Evolutionary conservation across 441 rosid species (phyloP).

Genomic region (Jatropha multifida): DNA sequence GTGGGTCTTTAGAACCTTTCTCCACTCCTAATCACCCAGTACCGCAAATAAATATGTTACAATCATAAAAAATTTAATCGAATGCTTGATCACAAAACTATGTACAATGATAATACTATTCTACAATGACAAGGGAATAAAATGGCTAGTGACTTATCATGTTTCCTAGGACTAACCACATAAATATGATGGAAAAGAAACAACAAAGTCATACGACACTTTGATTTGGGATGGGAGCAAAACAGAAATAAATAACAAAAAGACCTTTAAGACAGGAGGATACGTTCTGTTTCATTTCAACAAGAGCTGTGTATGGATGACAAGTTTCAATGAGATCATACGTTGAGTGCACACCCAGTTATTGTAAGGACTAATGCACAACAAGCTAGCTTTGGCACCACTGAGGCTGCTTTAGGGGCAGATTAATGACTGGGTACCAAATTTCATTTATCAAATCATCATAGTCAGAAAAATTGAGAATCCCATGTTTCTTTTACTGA

Average conservation of each 20-base stretch:
- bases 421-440: not conserved
- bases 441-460: not conserved
- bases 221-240: not conserved
- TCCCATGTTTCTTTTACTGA: too few species aligned
- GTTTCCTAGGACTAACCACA: not conserved
- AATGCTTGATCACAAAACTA: slow-evolving; percentile 1
- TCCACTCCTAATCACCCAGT: slow-evolving; percentile 57
- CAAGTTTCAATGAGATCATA: slow-evolving; percentile 1
- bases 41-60: not conserved
- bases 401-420: not conserved
- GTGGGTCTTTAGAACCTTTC: slow-evolving; percentile 83
- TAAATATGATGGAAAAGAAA: not conserved
- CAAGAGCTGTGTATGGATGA: not conserved
- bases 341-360: not conserved
- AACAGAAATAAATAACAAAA: not conserved
- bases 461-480: not conserved
- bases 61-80: not conserved
- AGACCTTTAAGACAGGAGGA: slow-evolving; percentile 4
- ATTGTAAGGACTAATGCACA: not conserved
- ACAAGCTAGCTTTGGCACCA: not conserved
- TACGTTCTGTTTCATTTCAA: not conserved
- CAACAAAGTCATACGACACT: too few species aligned
- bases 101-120: not conserved
- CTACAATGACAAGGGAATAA: not conserved
- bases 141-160: not conserved